Base-by-base conservation (phyloP, 2,329 filamentous ascomycete genomes). In the Trichophyton rubrum region DNA sequence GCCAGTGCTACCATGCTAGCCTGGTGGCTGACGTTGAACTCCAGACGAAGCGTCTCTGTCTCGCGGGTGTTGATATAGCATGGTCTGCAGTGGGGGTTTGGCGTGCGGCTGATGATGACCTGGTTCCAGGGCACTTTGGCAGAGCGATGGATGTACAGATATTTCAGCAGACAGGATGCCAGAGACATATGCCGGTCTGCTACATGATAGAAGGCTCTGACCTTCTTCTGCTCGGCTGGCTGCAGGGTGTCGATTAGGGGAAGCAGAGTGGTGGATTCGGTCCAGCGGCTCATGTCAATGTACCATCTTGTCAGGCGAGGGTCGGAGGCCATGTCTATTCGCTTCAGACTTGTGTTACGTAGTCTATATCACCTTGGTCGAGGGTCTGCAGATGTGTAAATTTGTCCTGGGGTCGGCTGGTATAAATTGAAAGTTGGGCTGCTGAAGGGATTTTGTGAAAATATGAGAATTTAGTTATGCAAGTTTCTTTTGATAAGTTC, bases 11-110 rank as follows among this genome's bases (percentile, higher is more conserved):
- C 81, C 2, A 86, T 72, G 0, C 81, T 82, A 17, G 82, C 82
- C 70, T 86, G 84, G 64, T 86, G 84, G 35, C 80, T 83, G 60
- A 86, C 77, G 64, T 86, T 86, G 74, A 86, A 86, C 64, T 86
- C 82, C 41, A 85, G 72, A 8, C 65, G 65, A 1, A 67, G 65
- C 35, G 66, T 17, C 30, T 55, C 59, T 40, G 24, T 61, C 70
- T 7, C 7, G 74, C 68, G 22, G 73, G 9, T 38, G 33, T 13
- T 38, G 33, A 79, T 72, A 60, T 79, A 84, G 66, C 79, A 84
- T 0, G 84, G 84, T 59, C 76, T 71, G 49, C 72, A 68, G 63
- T 78, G 72, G 3, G 76, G 75, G 59, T 77, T 66, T 72, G 78
- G 66, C 68, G 79, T 76, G 70, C 82, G 75, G 15, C 77, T 77